phyloP scores from a whole-genome alignment of 179 eudicot genomes.

The Silene coronaria region DNA sequence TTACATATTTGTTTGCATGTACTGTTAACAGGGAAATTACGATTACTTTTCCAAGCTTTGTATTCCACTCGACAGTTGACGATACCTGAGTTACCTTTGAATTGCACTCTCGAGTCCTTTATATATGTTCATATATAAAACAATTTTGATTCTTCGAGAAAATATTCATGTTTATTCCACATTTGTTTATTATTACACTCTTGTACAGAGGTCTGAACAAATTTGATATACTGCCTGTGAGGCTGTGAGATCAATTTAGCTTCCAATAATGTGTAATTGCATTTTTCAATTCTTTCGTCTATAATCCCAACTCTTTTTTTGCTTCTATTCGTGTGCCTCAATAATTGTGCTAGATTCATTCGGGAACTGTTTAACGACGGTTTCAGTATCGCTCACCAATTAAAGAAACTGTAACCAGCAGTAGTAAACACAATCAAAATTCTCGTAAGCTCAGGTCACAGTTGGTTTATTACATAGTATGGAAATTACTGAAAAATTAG shows the following conservation, averaged over 20 bases:
- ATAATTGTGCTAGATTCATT: no score
- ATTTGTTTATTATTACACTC: constrained; percentile 15
- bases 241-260: no score
- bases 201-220: constrained; percentile 30
- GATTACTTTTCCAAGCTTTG: constrained; percentile 81
- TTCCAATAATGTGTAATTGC: constrained; percentile 17
- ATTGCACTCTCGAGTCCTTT: constrained; percentile 9
- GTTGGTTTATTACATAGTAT: no score
- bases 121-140: constrained; percentile 17
- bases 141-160: constrained; percentile 19
- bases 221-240: constrained; percentile 16
- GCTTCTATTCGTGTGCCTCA: no score
- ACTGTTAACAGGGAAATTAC: constrained; percentile 65
- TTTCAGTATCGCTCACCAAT: no score
- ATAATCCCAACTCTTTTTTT: no score
- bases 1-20: not conserved
- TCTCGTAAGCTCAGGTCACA: no score
- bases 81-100: constrained; percentile 43
- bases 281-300: not conserved
- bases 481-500: no score
- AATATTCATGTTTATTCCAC: constrained; percentile 14
- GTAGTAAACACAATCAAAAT: no score
- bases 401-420: no score
- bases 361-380: no score
- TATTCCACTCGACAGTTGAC: constrained; percentile 74